phyloP scores from a whole-genome alignment of 1,284 basidiomycete species.

The Trametes versicolor region DNA sequence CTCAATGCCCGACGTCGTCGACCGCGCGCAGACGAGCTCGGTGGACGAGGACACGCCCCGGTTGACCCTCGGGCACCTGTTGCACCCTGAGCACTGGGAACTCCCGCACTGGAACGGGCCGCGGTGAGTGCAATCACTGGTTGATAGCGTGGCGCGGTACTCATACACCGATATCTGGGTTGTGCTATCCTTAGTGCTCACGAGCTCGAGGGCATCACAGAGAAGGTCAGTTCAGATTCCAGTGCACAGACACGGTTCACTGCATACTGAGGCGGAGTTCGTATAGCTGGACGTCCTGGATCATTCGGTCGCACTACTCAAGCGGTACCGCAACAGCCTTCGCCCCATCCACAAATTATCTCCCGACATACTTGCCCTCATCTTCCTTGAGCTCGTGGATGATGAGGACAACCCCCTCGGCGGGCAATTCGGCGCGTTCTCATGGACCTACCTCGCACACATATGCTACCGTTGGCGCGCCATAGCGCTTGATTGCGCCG shows the following conservation, averaged over 20 bases:
- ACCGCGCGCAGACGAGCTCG: not conserved
- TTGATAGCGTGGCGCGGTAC: not conserved
- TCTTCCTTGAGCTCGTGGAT: conserved; percentile 39
- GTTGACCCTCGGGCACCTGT: conserved; percentile 37
- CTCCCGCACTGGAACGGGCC: conserved; percentile 41
- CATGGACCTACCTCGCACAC: conserved; percentile 40
- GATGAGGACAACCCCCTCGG: conserved; percentile 36
- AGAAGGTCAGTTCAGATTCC: conserved; percentile 28
- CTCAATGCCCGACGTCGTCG: conserved; percentile 5
- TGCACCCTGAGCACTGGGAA: conserved; percentile 42
- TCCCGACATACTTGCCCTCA: conserved; percentile 41
- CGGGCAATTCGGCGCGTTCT: conserved; percentile 38
- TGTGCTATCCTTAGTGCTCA: conserved; percentile 17
- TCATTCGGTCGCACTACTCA: conserved; percentile 41
- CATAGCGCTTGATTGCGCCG: conserved; percentile 39
- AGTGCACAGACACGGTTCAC: not conserved
- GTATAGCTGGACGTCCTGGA: conserved; percentile 40
- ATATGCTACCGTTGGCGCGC: conserved; percentile 44
- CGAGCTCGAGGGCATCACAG: conserved; percentile 26
- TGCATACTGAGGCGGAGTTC: not conserved
- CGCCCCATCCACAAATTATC: conserved; percentile 42
- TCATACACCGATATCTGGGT: conserved; percentile 15
- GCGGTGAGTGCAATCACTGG: conserved; percentile 36
- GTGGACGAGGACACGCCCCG: conserved; percentile 14
- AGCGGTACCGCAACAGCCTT: conserved; percentile 44